Evolutionary conservation across 2,329 filamentous ascomycete genomes (phyloP), one percentile per base, ranked within the genome.

Genomic region (Colletotrichum sp.): DNA sequence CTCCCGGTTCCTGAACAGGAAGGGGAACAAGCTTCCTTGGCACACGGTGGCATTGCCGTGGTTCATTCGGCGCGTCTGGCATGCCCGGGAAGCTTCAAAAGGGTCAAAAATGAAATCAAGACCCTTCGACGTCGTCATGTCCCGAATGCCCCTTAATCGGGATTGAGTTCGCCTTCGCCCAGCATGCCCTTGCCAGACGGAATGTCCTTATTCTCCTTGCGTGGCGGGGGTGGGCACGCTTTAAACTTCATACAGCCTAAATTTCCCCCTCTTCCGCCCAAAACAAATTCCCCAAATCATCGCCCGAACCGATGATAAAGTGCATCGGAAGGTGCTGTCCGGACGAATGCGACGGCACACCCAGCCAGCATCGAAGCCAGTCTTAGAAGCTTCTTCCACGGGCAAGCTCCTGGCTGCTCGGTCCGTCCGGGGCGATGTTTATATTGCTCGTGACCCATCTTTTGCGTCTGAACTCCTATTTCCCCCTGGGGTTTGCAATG

Each of bases 161-260:
- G 12, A 30, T 68, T 68, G 30, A 36, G 36, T 66, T 66, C 36
- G 13, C 3, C 36, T 12, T 32, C 15, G 18, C 25, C 72, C 13
- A 68, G 70, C 43, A 74, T 65, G 27, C 18, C 34, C 32, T 69
- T 65, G 48, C 30, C 48, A 25, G 8, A 39, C 30, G 71, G 18
- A 2, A 48, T 15, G 15, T 30, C 22, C 16, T 15, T 60, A 9
- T 36, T 25, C 25, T 36, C 8, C 30, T 52, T 18, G 12, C 30
- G 25, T 55, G n/a, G 39, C 36, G 30, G 18, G 60, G 6, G 62
- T 61, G 65, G 43, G 73, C 15, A 58, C 13, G 70, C 65, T 74
- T 60, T 69, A 55, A 74, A 69, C 64, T 48, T 56, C 58, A 74
- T 69, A 76, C 74, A 68, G 74, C 36, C 74, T 74, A 76, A 75